These are phyloP conservation scores for Pyricularia grisea DNA, from an alignment of 2,329 filamentous ascomycete genomes.

Conservation along the genomic window DNA sequence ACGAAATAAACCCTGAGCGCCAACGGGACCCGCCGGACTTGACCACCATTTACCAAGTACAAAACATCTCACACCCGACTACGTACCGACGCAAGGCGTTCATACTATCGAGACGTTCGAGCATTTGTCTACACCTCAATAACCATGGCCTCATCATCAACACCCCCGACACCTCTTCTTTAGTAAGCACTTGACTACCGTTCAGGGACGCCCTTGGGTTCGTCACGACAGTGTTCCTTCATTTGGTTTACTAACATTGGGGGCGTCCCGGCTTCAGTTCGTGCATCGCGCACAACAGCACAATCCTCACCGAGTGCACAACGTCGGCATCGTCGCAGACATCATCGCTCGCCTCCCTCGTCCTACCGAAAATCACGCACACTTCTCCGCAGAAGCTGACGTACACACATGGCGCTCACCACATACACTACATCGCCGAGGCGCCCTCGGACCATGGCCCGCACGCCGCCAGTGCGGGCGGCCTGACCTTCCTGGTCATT, in stretches of 20 bases:
- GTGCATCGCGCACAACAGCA: slow-evolving; percentile 89
- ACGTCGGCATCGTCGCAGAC: slow-evolving; percentile 72
- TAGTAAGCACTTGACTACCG: slow-evolving; percentile 43
- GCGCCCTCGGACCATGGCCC: slow-evolving; percentile 56
- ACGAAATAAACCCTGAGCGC: background rate
- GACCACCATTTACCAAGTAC: background rate
- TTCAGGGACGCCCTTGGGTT: background rate
- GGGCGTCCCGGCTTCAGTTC: slow-evolving; percentile 43
- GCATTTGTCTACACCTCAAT: background rate
- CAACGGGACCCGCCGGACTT: background rate
- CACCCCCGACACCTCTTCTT: slow-evolving; percentile 57
- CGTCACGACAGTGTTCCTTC: background rate
- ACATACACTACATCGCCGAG: slow-evolving; percentile 93
- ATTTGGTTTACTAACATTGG: background rate
- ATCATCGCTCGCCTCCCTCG: slow-evolving; percentile 80
- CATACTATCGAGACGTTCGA: background rate
- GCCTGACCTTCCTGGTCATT: slow-evolving; percentile 86
- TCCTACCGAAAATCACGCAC: slow-evolving; percentile 92
- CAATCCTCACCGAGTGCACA: slow-evolving; percentile 89
- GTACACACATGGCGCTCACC: slow-evolving; percentile 83
- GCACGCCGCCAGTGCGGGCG: slow-evolving; percentile 54
- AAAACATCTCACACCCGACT: background rate
- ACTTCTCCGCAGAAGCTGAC: slow-evolving; percentile 75
- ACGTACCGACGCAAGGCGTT: background rate
- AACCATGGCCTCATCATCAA: slow-evolving; percentile 63